A percentile compares a stretch with the other conserved stretches of the same genome.
These are phyloP conservation scores for Hypomontagnella submonticulosa DNA, from an alignment of 495 filamentous ascomycete species.

Conservation along the genomic window DNA sequence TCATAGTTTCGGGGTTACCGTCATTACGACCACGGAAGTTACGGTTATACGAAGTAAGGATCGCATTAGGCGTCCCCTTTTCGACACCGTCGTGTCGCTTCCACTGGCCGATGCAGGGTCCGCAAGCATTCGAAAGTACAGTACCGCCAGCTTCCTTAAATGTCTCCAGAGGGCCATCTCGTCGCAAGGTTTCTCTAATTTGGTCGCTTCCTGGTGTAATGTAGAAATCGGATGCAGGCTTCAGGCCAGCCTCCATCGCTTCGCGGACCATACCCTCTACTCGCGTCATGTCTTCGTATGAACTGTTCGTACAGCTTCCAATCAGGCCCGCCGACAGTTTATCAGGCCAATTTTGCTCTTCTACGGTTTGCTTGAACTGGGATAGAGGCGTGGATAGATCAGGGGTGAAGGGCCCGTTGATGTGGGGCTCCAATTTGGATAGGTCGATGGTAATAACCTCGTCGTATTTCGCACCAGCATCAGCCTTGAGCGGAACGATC, in stretches of 20 bases:
- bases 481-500: constrained; percentile 65
- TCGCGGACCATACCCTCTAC: constrained; percentile 92
- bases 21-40: constrained; percentile 98
- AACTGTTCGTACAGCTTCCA: constrained; percentile 98
- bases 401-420: constrained; percentile 97
- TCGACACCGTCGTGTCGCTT: constrained; percentile 84
- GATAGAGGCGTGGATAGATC: constrained; percentile 93
- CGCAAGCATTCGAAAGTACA: constrained; percentile 94
- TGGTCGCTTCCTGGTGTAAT: constrained; percentile 97
- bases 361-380: constrained; percentile 82
- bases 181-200: constrained; percentile 90
- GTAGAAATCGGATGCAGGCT: constrained; percentile 91
- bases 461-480: constrained; percentile 86
- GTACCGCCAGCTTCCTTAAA: constrained; percentile 89
- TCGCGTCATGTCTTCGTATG: constrained; percentile 97
- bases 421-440: constrained; percentile 90
- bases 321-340: constrained; percentile 92
- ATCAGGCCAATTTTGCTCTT: constrained; percentile 87
- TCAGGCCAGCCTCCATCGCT: constrained; percentile 84
- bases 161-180: constrained; percentile 83
- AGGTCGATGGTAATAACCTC: constrained; percentile 92
- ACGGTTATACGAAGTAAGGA: constrained; percentile 96
- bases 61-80: constrained; percentile 92
- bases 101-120: constrained; percentile 97
- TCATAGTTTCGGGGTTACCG: constrained; percentile 95